Conservation (phyloP, 1,284 basidiomycete genomes). For the Ustilago esculenta region DNA sequence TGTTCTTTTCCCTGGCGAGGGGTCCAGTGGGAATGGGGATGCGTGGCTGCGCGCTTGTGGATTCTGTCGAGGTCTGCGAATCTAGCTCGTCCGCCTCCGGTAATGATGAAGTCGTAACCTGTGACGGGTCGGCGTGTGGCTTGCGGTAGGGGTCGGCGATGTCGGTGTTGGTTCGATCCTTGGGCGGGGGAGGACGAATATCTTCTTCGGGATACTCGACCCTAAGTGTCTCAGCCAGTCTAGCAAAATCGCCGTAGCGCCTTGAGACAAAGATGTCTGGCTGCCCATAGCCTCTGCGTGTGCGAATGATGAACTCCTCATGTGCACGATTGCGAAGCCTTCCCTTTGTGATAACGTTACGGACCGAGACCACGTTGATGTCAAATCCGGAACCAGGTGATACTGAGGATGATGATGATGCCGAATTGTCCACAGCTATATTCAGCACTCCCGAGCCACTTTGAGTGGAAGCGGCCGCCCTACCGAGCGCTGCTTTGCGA, state of each 20-base stretch:
- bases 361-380: conserved; percentile 62
- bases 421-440: conserved; percentile 1
- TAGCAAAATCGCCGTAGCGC: conserved; percentile 90
- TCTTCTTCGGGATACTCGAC: conserved; percentile 59
- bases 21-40: conserved; percentile 58
- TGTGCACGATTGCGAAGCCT: conserved; percentile 54
- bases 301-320: conserved; percentile 89
- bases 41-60: conserved; percentile 18
- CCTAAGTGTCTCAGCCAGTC: conserved; percentile 56
- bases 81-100: conserved; percentile 12
- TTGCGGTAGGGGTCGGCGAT: conserved; percentile 37
- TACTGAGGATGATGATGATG: neutral
- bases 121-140: conserved; percentile 4
- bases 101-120: neutral
- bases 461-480: conserved; percentile 20
- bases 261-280: conserved; percentile 87
- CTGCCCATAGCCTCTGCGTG: conserved; percentile 73
- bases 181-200: conserved; percentile 51
- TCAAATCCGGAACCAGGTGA: conserved; percentile 33
- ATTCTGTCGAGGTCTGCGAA: conserved; percentile 21
- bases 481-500: conserved; percentile 42
- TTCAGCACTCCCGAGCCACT: neutral
- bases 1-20: conserved; percentile 80
- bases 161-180: conserved; percentile 55
- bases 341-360: conserved; percentile 55